A percentile compares a stretch with the other conserved stretches of the same genome.
Conservation (phyloP, 2,329 filamentous ascomycete species). For the Trichocomaceae sp. region DNA sequence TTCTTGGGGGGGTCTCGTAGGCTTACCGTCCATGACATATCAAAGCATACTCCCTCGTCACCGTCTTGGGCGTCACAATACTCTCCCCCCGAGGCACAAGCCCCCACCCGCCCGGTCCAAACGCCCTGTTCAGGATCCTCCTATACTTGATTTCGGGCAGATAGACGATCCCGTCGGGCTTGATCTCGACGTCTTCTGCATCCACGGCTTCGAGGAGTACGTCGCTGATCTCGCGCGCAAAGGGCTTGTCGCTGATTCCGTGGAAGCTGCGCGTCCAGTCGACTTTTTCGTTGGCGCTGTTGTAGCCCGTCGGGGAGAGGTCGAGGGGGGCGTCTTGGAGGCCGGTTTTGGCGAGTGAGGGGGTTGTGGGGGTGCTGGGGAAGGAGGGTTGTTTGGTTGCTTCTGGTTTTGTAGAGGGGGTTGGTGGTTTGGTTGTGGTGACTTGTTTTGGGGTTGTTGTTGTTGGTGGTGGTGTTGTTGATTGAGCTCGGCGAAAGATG, state of each 20-base stretch:
- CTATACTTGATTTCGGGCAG: constrained; percentile 98
- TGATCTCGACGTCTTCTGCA: constrained; percentile 81
- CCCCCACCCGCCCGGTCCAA: constrained; percentile 94
- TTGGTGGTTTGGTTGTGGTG: background rate
- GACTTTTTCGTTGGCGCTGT: constrained; percentile 40
- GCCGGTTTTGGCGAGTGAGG: constrained; percentile 35
- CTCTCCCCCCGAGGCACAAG: constrained; percentile 81
- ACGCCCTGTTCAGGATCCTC: constrained; percentile 78
- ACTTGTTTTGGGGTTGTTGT: background rate
- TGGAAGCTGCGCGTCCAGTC: constrained; percentile 84
- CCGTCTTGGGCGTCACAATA: constrained; percentile 70
- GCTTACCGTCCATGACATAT: constrained; percentile 74
- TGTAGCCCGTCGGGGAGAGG: constrained; percentile 16
- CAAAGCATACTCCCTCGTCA: constrained; percentile 89
- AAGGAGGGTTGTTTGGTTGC: constrained; percentile 13
- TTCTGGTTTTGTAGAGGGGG: background rate
- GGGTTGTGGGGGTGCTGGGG: constrained; percentile 26
- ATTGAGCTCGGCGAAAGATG: background rate
- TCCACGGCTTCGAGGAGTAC: constrained; percentile 63
- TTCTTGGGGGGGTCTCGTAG: no score
- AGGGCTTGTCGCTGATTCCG: constrained; percentile 65
- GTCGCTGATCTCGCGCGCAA: constrained; percentile 61
- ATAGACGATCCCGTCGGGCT: constrained; percentile 94
- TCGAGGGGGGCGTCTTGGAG: constrained; percentile 31
- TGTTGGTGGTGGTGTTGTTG: background rate